A percentile compares a stretch with the other conserved stretches of the same genome.
These are phyloP conservation scores for Lactarius quietus DNA, from an alignment of 768 basidiomycete species.

Conservation along the genomic window DNA sequence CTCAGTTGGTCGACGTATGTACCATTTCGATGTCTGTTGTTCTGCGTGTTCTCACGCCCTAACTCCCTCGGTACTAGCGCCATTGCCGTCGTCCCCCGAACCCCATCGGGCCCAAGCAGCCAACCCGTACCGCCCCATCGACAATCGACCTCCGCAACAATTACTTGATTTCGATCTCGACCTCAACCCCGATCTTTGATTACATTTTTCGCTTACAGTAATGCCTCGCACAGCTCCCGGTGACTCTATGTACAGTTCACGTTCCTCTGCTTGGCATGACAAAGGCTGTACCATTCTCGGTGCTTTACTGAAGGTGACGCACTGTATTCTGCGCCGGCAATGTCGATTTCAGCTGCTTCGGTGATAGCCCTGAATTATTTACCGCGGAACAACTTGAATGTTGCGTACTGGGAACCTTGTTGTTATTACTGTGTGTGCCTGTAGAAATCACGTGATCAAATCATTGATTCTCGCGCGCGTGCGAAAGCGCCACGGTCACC, in stretches of 20 bases:
- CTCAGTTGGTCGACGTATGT: constrained; percentile 70
- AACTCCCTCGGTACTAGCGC: constrained; percentile 44
- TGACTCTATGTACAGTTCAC: neutral
- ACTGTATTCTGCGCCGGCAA: neutral
- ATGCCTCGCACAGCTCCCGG: neutral
- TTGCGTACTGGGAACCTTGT: no score
- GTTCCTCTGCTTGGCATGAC: neutral
- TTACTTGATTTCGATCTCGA: constrained; percentile 81
- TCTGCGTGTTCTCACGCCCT: constrained; percentile 12
- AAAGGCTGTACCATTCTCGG: neutral
- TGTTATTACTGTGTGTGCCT: neutral
- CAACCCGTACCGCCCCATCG: constrained; percentile 71
- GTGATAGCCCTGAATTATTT: no score
- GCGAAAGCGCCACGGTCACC: neutral
- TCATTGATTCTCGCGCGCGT: neutral
- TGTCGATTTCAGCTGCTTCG: neutral
- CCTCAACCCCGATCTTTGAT: constrained; percentile 74
- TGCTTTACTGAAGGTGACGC: neutral
- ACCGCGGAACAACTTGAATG: no score
- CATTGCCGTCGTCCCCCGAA: constrained; percentile 59
- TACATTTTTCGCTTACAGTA: neutral
- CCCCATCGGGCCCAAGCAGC: constrained; percentile 44
- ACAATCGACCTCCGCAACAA: constrained; percentile 54
- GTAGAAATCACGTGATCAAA: neutral
- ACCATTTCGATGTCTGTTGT: neutral